Conservation (phyloP, 495 filamentous ascomycete species). For the Penicillium salamii region DNA sequence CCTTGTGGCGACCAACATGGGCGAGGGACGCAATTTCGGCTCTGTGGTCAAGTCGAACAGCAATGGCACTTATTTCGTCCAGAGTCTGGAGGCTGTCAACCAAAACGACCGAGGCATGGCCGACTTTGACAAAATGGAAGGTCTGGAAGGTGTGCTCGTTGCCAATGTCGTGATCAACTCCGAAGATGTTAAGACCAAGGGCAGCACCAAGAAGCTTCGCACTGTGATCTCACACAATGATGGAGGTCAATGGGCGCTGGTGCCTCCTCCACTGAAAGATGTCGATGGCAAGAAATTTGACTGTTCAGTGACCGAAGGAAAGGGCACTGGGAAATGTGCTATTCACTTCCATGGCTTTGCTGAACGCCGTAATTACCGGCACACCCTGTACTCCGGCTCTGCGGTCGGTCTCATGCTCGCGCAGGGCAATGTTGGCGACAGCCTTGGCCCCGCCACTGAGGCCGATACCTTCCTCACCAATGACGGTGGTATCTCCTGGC, state of each 20-base stretch:
- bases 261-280: conserved; percentile 67
- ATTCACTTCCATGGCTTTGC: conserved; percentile 95
- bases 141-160: conserved; percentile 83
- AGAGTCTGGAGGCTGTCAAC: conserved; percentile 76
- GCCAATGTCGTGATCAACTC: conserved; percentile 80
- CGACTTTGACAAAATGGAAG: conserved; percentile 94
- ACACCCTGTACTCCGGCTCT: conserved; percentile 82
- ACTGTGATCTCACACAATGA: conserved; percentile 95
- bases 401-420: conserved; percentile 91
- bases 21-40: conserved; percentile 65
- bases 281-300: conserved; percentile 64
- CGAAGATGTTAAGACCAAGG: conserved; percentile 56
- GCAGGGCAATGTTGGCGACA: conserved; percentile 83
- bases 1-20: conserved; percentile 73
- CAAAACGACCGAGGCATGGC: conserved; percentile 71
- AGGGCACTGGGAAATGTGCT: conserved; percentile 63
- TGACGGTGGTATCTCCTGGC: conserved; percentile 90
- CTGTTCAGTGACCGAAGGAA: conserved; percentile 55
- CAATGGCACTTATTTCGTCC: conserved; percentile 91
- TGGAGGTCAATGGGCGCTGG: conserved; percentile 75
- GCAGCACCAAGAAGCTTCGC: conserved; percentile 72
- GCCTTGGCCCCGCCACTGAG: conserved; percentile 50
- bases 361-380: conserved; percentile 71
- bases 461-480: conserved; percentile 82
- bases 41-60: conserved; percentile 95